A percentile compares a stretch with the other conserved stretches of the same genome.
phyloP scores from a whole-genome alignment of 441 rosid genomes.

The Adansonia grandidieri region DNA sequence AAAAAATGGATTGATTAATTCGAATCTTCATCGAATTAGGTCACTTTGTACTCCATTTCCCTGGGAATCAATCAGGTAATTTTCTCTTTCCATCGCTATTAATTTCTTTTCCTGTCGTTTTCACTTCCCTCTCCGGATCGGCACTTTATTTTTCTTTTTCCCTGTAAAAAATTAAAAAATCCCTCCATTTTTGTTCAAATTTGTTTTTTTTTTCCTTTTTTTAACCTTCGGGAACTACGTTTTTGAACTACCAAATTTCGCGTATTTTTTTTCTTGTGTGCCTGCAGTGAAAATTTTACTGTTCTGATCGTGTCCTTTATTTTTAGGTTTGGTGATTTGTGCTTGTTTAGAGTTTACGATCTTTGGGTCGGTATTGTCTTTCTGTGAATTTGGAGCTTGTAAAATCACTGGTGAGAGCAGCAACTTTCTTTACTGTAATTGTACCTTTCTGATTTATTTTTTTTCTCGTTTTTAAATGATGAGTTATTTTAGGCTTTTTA shows the following conservation, averaged over 20 bases:
- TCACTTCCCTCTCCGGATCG: conserved; percentile 13
- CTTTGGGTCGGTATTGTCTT: conserved; percentile 21
- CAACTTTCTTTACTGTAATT: neutral
- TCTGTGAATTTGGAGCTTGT: conserved; percentile 31
- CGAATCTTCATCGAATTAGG: conserved; percentile 29
- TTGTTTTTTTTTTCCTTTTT: neutral
- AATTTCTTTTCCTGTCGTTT: conserved; percentile 10
- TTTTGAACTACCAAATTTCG: neutral
- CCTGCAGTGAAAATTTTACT: neutral
- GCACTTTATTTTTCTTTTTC: neutral
- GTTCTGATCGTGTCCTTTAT: conserved; percentile 20
- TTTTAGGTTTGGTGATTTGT: conserved; percentile 26
- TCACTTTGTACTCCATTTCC: conserved; percentile 21
- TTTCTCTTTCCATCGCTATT: conserved; percentile 19
- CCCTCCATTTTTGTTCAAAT: conserved; percentile 26
- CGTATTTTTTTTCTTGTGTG: neutral
- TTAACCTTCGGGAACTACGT: neutral
- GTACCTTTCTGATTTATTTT: neutral
- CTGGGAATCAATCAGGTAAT: conserved; percentile 29
- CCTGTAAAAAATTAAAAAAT: neutral
- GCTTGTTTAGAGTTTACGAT: conserved; percentile 31
- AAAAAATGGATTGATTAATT: conserved; percentile 39
- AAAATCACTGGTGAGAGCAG: conserved; percentile 28
- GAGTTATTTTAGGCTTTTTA: neutral
- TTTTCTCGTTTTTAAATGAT: neutral